Percentiles rank a stretch among this genome's conserved stretches.
phyloP scores from a whole-genome alignment of 495 filamentous ascomycete genomes.

The Friedmanniomyces endolithicus region DNA sequence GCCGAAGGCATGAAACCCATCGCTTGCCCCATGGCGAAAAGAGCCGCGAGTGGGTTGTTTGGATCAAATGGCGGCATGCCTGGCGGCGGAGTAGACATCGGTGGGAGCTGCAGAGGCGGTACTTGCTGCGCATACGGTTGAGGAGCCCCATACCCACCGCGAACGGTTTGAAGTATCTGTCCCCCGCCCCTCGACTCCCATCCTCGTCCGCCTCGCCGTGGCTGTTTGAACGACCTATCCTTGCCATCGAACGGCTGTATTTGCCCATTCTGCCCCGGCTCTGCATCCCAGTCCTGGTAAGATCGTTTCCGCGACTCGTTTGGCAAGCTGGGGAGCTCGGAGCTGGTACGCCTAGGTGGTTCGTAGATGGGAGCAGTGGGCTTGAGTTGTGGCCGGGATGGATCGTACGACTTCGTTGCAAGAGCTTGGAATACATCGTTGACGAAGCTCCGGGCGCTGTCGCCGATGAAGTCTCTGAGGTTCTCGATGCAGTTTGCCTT shows the following conservation, averaged over 20 bases:
- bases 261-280: constrained; percentile 16
- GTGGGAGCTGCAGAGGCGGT: constrained; percentile 25
- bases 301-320: constrained; percentile 30
- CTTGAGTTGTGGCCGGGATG: constrained; percentile 29
- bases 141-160: background rate
- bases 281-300: constrained; percentile 31
- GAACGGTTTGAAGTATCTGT: constrained; percentile 3
- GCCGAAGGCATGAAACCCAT: constrained; percentile 51
- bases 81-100: constrained; percentile 37
- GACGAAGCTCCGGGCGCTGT: constrained; percentile 67
- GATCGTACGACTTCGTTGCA: constrained; percentile 10
- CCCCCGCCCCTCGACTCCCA: background rate
- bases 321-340: constrained; percentile 3
- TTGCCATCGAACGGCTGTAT: constrained; percentile 19
- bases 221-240: constrained; percentile 55
- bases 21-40: constrained; percentile 59
- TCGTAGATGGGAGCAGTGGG: constrained; percentile 28
- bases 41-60: constrained; percentile 55
- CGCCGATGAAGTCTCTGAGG: constrained; percentile 76
- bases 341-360: constrained; percentile 31
- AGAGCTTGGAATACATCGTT: constrained; percentile 70
- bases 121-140: background rate
- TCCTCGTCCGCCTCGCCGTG: constrained; percentile 6
- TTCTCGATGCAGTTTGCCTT: constrained; percentile 62
- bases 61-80: constrained; percentile 42